phyloP scores from a whole-genome alignment of 352 stramenopile genomes.

The Phytophthora megakarya region DNA sequence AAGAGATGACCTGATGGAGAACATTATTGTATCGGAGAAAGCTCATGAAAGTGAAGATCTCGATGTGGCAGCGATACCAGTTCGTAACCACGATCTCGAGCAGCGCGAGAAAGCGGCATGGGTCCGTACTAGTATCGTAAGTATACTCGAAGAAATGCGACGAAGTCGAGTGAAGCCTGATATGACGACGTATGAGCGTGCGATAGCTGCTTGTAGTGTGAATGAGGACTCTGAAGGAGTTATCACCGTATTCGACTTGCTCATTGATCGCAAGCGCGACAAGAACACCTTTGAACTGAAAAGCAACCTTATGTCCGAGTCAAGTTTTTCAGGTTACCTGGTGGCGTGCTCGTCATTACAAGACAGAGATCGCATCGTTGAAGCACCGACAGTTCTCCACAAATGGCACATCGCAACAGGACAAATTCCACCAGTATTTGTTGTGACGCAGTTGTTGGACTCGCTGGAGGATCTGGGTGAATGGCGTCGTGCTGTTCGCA shows the following conservation, averaged over 20 bases:
- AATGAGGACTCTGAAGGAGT: constrained; percentile 50
- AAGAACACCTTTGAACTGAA: constrained; percentile 21
- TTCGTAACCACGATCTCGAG: constrained; percentile 11
- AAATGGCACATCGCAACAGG: constrained; percentile 41
- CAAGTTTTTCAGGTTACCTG: constrained; percentile 50
- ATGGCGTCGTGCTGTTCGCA: constrained; percentile 52
- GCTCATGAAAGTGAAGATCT: neutral
- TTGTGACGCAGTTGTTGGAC: constrained; percentile 52
- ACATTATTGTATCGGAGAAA: neutral
- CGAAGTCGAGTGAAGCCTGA: constrained; percentile 36
- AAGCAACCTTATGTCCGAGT: constrained; percentile 38
- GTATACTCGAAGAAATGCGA: constrained; percentile 47
- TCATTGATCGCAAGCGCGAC: constrained; percentile 24
- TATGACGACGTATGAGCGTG: constrained; percentile 37
- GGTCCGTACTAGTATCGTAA: constrained; percentile 30
- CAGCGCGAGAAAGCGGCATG: constrained; percentile 30
- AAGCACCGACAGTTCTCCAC: constrained; percentile 41
- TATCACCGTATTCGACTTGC: constrained; percentile 41
- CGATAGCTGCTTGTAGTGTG: constrained; percentile 46
- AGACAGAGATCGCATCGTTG: constrained; percentile 40
- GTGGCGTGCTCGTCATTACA: constrained; percentile 35
- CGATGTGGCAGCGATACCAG: neutral
- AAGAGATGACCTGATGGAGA: neutral
- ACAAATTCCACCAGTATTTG: constrained; percentile 29
- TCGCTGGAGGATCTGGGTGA: constrained; percentile 50